A percentile compares a stretch with the other conserved stretches of the same genome.
Conservation (phyloP, 495 filamentous ascomycete genomes). For the Polyplosphaeria fusca region DNA sequence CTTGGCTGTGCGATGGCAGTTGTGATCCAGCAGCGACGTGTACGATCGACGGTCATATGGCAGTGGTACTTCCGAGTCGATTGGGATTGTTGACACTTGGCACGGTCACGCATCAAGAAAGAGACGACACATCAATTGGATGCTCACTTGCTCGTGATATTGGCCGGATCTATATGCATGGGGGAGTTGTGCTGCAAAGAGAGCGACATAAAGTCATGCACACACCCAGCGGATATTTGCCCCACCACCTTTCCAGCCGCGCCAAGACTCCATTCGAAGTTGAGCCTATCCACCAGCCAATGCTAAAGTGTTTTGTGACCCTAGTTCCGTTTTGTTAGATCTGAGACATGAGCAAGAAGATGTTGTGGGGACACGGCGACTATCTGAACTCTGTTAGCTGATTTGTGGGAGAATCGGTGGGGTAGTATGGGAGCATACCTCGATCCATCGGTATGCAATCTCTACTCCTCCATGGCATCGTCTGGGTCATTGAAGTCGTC, state of each 20-base stretch:
- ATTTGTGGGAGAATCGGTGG: conserved; percentile 1
- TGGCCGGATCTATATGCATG: conserved; percentile 5
- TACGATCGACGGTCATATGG: too few relatives aligned
- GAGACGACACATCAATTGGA: too few relatives aligned
- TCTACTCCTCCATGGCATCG: conserved; percentile 41
- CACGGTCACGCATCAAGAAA: too few relatives aligned
- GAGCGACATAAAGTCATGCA: neutral
- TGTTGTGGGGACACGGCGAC: neutral
- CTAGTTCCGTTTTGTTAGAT: conserved; percentile 1
- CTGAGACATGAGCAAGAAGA: neutral
- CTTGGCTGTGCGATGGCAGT: too few relatives aligned
- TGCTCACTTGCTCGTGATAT: neutral
- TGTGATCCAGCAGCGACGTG: too few relatives aligned
- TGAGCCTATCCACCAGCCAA: conserved; percentile 19
- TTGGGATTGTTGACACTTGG: too few relatives aligned
- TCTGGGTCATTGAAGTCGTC: conserved; percentile 42
- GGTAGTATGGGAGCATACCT: too few relatives aligned
- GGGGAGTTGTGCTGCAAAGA: conserved; percentile 1
- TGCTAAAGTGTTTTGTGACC: conserved; percentile 22
- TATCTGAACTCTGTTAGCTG: neutral
- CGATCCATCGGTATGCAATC: too few relatives aligned
- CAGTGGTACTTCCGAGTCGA: too few relatives aligned
- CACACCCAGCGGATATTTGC: neutral
- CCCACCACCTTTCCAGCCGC: conserved; percentile 11
- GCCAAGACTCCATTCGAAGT: conserved; percentile 22